phyloP scores from a whole-genome alignment of 2,329 filamentous ascomycete genomes.

The Alternaria gansuensis region DNA sequence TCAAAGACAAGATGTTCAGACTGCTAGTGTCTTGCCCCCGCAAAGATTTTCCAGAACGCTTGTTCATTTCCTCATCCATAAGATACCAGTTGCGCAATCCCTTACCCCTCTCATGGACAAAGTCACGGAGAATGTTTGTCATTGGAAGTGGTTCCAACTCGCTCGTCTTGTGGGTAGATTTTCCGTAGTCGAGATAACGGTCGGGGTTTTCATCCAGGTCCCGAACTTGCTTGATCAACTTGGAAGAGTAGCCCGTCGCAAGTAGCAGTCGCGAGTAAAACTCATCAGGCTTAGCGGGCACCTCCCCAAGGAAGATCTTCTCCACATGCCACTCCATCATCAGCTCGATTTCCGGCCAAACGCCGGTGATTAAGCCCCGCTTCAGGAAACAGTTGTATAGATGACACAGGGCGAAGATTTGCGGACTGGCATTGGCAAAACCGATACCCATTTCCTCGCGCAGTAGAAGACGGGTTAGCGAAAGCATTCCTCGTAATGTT shows the following conservation, averaged over 20 bases:
- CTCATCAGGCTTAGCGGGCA: neutral
- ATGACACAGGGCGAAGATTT: slow-evolving; percentile 6
- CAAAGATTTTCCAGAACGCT: neutral
- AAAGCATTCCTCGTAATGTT: slow-evolving; percentile 4
- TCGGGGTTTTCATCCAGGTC: neutral
- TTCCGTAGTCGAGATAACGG: neutral
- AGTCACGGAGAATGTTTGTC: slow-evolving; percentile 6
- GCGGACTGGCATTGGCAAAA: slow-evolving; percentile 3
- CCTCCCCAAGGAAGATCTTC: neutral
- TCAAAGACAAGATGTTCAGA: neutral
- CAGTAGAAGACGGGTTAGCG: neutral
- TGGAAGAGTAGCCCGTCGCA: neutral
- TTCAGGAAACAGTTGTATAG: slow-evolving; percentile 3
- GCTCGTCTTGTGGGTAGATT: slow-evolving; percentile 4
- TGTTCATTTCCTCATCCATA: slow-evolving; percentile 2
- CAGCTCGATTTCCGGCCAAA: neutral
- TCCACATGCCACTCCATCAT: slow-evolving; percentile 2
- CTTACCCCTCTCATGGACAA: neutral
- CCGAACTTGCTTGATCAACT: neutral
- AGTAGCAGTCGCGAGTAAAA: neutral
- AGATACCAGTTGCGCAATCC: neutral
- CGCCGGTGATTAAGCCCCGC: slow-evolving; percentile 1
- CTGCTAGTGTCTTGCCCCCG: neutral
- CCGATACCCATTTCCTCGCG: neutral
- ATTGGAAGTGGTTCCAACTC: neutral